Base-by-base conservation (phyloP, 768 basidiomycete genomes). In the Rhizopogon roseolus region DNA sequence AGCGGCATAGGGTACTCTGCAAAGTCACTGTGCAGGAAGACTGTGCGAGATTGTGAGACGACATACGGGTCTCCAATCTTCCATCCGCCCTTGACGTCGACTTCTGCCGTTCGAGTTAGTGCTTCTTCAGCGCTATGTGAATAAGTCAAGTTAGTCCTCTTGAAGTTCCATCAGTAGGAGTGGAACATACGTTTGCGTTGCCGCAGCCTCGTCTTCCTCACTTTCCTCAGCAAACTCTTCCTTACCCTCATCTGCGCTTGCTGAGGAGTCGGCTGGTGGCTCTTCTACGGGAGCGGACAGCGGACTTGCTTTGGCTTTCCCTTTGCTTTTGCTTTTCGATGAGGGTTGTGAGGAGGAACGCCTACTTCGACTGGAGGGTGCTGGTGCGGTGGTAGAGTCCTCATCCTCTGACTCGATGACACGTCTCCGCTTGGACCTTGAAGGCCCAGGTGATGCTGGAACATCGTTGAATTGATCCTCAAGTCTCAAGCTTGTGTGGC, bases 1-100 rank as follows among this genome's bases (percentile, higher is more conserved):
- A 6, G 97, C 92, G 16, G 92, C 88, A 65, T 99, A 99, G 0
- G 97, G 97, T 10, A 98, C 88, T 4, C 95, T 98, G 27, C 9
- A 5, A 27, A 28, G 36, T 27, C 3, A 41, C 58, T 42, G 56
- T 42, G 27, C 45, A 25, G 25, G 37, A 32, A 8, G 14, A 16
- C 38, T 10, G 39, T n/a, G 42, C 40, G 37, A 50, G 6, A 40
- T 17, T 14, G 45, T 29, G 13, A 22, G 49, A 29, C 17, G 37
- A 78, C 91, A 60, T 65, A 95, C 94, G 91, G 82, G 59, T 87
- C 75, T 11, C 93, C 93, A 25, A 74, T 73, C 73, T 90, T 87
- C 95, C 95, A 92, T 16, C 88, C 87, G 17, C 86, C 86, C 49
- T 81, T 74, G 27, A 91, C 73, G 64, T 91, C 90, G n/a, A 91